Evolutionary conservation across 2,329 filamentous ascomycete genomes (phyloP), one percentile per base, ranked within the genome.

Genomic region (Alternaria sp.): DNA sequence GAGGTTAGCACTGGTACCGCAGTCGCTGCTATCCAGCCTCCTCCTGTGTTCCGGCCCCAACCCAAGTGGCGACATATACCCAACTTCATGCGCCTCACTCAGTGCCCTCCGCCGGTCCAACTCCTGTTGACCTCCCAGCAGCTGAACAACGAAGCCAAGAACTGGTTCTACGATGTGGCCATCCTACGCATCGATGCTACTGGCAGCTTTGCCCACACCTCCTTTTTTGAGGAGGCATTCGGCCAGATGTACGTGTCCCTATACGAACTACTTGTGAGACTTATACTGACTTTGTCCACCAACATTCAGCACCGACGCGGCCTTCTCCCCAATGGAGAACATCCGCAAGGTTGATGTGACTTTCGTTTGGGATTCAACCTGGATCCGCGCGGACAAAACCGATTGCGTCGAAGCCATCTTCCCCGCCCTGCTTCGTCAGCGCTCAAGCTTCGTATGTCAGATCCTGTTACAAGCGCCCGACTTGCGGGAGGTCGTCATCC

Each of bases 301-400:
- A 36, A 46, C n/a, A 24, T 34, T 42, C 2, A 48, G 44, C 52
- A 61, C 66, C 17, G 66, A 68, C 3, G 69, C 73, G 17, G 64
- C 66, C 5, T 75, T 73, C 62, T 75, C 73, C 1, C 73, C 74
- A 5, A 67, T 76, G 60, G 65, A 76, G 42, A 68, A 71, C n/a
- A 71, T 77, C 48, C 72, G 71, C 40, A 72, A 69, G 39, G 71
- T 70, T 14, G 60, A 76, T 36, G 56, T 76, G 7, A 66, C 54
- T 0, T 73, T 77, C 37, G 69, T 70, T 31, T 77, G 73, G 73
- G 74, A 77, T 52, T 69, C 69, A 0, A 68, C 67, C 7, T 77
- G 73, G 73, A 60, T 77, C 17, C 68, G 71, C 3, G 58, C 65
- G 2, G 62, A 69, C 11, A 39, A 37, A 1, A 63, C 56, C 8